These are phyloP conservation scores for Alternaria sp. DNA, from an alignment of 2,329 filamentous ascomycete genomes.

Conservation along the genomic window DNA sequence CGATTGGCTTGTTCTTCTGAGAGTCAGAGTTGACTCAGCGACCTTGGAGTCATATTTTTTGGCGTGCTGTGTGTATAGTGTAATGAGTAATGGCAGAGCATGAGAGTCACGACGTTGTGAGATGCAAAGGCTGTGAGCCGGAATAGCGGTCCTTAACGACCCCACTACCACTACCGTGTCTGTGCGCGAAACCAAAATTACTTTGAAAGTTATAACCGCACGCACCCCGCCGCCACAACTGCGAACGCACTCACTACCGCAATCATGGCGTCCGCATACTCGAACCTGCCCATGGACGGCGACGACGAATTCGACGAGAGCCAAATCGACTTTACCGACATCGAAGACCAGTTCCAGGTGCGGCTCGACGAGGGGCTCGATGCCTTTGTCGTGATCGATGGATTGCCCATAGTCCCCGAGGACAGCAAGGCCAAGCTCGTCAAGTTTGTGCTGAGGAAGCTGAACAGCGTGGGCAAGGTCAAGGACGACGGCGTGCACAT, in stretches of 20 bases:
- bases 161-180: slow-evolving; percentile 7
- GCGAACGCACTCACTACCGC: slow-evolving; percentile 50
- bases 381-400: slow-evolving; percentile 95
- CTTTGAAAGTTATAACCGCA: neutral
- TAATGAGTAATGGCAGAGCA: slow-evolving; percentile 26
- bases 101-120: neutral
- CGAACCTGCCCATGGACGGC: slow-evolving; percentile 78
- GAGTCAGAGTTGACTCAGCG: neutral
- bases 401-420: slow-evolving; percentile 86
- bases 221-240: slow-evolving; percentile 26
- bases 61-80: slow-evolving; percentile 5
- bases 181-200: slow-evolving; percentile 19
- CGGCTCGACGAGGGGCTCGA: slow-evolving; percentile 95
- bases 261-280: slow-evolving; percentile 89
- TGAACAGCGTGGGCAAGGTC: slow-evolving; percentile 84
- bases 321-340: slow-evolving; percentile 93
- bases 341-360: slow-evolving; percentile 93
- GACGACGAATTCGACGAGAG: slow-evolving; percentile 92
- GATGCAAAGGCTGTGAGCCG: neutral
- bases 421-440: slow-evolving; percentile 93
- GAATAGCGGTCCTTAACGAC: neutral
- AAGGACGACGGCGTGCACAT: slow-evolving; percentile 90
- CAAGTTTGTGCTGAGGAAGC: slow-evolving; percentile 94
- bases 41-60: neutral
- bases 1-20: neutral